These are phyloP conservation scores for Pseudogymnoascus sp. DNA, from an alignment of 2,329 filamentous ascomycete genomes.

Conservation along the genomic window DNA sequence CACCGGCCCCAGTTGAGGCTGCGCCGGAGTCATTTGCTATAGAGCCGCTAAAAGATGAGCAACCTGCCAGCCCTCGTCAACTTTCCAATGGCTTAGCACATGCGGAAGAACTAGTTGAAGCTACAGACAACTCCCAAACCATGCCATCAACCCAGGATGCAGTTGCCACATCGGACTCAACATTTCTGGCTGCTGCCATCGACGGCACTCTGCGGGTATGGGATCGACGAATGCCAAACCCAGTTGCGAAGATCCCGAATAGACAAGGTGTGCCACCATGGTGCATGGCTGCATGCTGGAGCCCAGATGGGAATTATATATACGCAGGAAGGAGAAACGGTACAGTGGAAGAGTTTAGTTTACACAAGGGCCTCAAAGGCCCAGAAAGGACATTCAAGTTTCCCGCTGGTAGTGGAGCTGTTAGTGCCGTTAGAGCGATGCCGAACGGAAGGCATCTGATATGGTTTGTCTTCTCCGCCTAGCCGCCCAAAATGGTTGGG, in stretches of 20 bases:
- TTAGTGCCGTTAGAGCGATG: slow-evolving; percentile 86
- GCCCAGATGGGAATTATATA: slow-evolving; percentile 87
- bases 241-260: slow-evolving; percentile 72
- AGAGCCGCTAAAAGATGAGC: neutral
- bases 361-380: slow-evolving; percentile 71
- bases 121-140: slow-evolving; percentile 17
- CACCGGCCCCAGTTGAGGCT: slow-evolving; percentile 14
- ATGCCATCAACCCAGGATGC: slow-evolving; percentile 41
- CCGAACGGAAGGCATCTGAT: slow-evolving; percentile 86
- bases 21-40: slow-evolving; percentile 13
- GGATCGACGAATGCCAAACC: slow-evolving; percentile 71
- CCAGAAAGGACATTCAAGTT: slow-evolving; percentile 79
- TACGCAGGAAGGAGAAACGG: slow-evolving; percentile 87
- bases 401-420: slow-evolving; percentile 78
- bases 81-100: slow-evolving; percentile 44
- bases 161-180: slow-evolving; percentile 61
- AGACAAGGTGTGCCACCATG: slow-evolving; percentile 76
- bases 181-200: slow-evolving; percentile 81
- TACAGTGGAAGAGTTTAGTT: slow-evolving; percentile 87
- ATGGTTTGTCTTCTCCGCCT: slow-evolving; percentile 49
- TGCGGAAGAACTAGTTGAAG: slow-evolving; percentile 34
- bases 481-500: neutral
- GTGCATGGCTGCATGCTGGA: slow-evolving; percentile 98
- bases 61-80: neutral
- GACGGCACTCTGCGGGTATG: slow-evolving; percentile 88